Conservation (phyloP, 1,284 basidiomycete species). For the Cutaneotrichosporon mucoides region DNA sequence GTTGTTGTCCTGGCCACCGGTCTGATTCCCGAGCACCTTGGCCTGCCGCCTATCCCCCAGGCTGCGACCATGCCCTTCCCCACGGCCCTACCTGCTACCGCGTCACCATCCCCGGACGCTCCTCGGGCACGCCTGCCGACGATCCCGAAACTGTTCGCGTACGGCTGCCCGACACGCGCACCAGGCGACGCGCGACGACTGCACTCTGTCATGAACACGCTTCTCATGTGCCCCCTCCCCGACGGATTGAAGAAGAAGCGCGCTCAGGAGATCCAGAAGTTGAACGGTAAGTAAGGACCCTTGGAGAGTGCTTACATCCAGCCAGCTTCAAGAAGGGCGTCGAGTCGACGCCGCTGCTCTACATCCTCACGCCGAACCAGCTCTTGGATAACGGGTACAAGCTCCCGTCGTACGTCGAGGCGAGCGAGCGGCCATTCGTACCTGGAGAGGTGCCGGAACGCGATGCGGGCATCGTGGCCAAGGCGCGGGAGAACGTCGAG, state of each 20-base stretch:
- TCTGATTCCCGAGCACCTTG: slow-evolving; percentile 64
- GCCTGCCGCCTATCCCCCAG: slow-evolving; percentile 57
- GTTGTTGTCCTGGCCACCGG: slow-evolving; percentile 77
- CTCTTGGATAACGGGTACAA: slow-evolving; percentile 90
- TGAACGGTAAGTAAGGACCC: slow-evolving; percentile 24
- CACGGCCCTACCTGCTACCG: slow-evolving; percentile 53
- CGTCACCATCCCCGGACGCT: slow-evolving; percentile 19
- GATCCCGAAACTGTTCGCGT: slow-evolving; percentile 75
- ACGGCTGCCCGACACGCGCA: slow-evolving; percentile 82
- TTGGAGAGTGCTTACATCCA: not conserved
- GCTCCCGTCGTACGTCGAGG: slow-evolving; percentile 68
- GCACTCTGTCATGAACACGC: slow-evolving; percentile 73
- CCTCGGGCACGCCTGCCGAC: slow-evolving; percentile 58
- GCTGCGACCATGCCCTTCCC: slow-evolving; percentile 57
- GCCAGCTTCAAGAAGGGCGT: slow-evolving; percentile 1
- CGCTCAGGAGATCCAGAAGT: slow-evolving; percentile 51
- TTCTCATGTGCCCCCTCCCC: slow-evolving; percentile 74
- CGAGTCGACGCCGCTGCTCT: slow-evolving; percentile 56
- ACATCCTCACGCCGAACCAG: slow-evolving; percentile 69
- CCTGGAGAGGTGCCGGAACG: slow-evolving; percentile 25
- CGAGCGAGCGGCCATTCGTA: slow-evolving; percentile 23
- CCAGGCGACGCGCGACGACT: slow-evolving; percentile 78
- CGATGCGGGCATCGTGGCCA: slow-evolving; percentile 8
- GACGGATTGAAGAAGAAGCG: slow-evolving; percentile 64
- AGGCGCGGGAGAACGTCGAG: slow-evolving; percentile 4